Evolutionary conservation across 257 asterid genomes (phyloP).

Genomic region (Solanum medicagineum): DNA sequence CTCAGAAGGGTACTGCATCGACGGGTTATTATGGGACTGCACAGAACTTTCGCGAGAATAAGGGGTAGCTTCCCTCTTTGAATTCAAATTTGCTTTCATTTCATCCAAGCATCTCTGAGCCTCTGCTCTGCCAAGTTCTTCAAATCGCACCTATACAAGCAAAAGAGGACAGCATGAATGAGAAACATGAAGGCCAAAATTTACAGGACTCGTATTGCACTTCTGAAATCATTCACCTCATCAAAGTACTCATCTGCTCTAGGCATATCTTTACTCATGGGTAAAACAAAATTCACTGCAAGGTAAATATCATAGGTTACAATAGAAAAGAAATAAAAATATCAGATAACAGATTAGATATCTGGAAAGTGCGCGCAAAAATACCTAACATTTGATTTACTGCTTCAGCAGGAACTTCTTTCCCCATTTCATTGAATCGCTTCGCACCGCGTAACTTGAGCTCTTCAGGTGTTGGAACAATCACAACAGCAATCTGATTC

Average conservation of each 20-base stretch:
- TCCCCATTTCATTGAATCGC: conserved; percentile 40
- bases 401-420: conserved; percentile 35
- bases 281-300: conserved; percentile 34
- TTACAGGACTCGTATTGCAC: neutral
- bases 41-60: conserved; percentile 3
- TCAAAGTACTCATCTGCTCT: conserved; percentile 9
- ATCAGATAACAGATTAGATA: neutral
- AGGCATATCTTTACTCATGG: conserved; percentile 8
- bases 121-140: conserved; percentile 38
- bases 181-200: neutral
- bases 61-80: neutral
- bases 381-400: conserved; percentile 48
- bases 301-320: conserved; percentile 1
- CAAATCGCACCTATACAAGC: conserved; percentile 22
- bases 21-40: conserved; percentile 5
- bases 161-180: neutral
- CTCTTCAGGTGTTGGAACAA: conserved; percentile 37
- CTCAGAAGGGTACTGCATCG: conserved; percentile 3
- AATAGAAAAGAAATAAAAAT: neutral
- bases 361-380: neutral
- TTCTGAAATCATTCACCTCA: neutral
- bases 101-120: conserved; percentile 30
- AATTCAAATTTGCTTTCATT: conserved; percentile 32
- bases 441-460: conserved; percentile 33
- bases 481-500: conserved; percentile 47